A percentile compares a stretch with the other conserved stretches of the same genome.
These are phyloP conservation scores for Boletus tylopilopsis DNA, from an alignment of 768 basidiomycete genomes.

Conservation along the genomic window DNA sequence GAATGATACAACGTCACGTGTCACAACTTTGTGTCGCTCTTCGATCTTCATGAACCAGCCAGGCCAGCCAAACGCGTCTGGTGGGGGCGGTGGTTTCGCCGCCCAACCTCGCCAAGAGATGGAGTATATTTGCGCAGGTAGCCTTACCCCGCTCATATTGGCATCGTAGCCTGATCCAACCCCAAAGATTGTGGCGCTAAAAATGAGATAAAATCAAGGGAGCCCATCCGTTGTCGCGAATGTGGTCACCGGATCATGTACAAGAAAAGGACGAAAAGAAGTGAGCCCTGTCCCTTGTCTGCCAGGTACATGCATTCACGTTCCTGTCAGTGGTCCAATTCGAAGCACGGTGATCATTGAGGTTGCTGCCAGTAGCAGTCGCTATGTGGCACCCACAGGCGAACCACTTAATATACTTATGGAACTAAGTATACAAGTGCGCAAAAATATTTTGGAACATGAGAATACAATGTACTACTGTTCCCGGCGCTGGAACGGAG, in stretches of 20 bases:
- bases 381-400: background rate
- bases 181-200: constrained; percentile 82
- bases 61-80: constrained; percentile 28
- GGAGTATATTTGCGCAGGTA: constrained; percentile 88
- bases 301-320: background rate
- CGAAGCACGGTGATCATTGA: background rate
- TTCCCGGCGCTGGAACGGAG: background rate
- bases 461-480: constrained; percentile 13
- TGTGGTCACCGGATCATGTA: constrained; percentile 99
- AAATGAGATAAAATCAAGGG: constrained; percentile 86
- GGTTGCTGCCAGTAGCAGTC: too few relatives aligned
- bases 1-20: constrained; percentile 13
- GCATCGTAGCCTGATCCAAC: constrained; percentile 11
- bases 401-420: too few relatives aligned
- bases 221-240: constrained; percentile 93
- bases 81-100: constrained; percentile 32
- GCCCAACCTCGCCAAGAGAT: constrained; percentile 55
- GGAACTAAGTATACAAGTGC: too few relatives aligned
- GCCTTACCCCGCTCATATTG: constrained; percentile 17
- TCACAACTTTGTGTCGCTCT: background rate
- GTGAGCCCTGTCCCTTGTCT: constrained; percentile 44
- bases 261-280: constrained; percentile 92
- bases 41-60: constrained; percentile 38
- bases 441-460: background rate
- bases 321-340: background rate